Evolutionary conservation across 1,284 basidiomycete genomes (phyloP).

Genomic region (Termitomyces sp.): DNA sequence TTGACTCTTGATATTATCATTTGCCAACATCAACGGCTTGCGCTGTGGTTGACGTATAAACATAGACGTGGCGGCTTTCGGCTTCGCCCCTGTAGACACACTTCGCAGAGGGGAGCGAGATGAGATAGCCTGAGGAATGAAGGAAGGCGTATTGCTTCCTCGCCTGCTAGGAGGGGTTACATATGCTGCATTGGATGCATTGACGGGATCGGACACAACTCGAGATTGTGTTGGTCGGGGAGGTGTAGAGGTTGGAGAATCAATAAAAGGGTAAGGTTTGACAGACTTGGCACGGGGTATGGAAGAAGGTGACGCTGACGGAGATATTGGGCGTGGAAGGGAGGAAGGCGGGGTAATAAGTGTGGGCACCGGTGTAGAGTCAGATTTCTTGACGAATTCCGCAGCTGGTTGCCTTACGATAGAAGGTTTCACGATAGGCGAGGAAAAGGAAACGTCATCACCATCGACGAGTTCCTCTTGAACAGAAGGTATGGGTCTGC

Average conservation of each 20-base stretch:
- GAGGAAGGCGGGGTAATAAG: conserved; percentile 22
- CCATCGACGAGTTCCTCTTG: background rate
- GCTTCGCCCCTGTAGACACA: conserved; percentile 20
- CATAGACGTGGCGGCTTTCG: conserved; percentile 30
- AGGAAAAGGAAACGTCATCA: background rate
- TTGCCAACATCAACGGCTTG: conserved; percentile 29
- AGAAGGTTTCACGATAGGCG: conserved; percentile 25
- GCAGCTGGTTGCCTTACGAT: conserved; percentile 25
- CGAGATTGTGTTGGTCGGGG: conserved; percentile 16
- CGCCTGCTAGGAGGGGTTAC: conserved; percentile 46
- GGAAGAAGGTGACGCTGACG: conserved; percentile 39
- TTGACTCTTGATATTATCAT: conserved; percentile 16
- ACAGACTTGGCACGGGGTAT: conserved; percentile 39
- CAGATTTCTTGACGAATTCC: background rate
- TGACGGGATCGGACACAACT: conserved; percentile 18
- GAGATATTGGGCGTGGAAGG: conserved; percentile 19
- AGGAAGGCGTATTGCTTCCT: conserved; percentile 39
- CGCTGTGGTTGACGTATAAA: conserved; percentile 51
- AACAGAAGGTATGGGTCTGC: conserved; percentile 24
- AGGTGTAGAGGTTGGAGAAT: conserved; percentile 23
- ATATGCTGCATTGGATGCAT: conserved; percentile 27
- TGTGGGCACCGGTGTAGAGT: conserved; percentile 1
- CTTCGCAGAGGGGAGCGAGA: conserved; percentile 36
- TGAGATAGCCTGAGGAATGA: conserved; percentile 46
- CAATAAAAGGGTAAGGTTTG: conserved; percentile 18